Conservation (phyloP, 768 basidiomycete species). For the Pluteus cervinus region DNA sequence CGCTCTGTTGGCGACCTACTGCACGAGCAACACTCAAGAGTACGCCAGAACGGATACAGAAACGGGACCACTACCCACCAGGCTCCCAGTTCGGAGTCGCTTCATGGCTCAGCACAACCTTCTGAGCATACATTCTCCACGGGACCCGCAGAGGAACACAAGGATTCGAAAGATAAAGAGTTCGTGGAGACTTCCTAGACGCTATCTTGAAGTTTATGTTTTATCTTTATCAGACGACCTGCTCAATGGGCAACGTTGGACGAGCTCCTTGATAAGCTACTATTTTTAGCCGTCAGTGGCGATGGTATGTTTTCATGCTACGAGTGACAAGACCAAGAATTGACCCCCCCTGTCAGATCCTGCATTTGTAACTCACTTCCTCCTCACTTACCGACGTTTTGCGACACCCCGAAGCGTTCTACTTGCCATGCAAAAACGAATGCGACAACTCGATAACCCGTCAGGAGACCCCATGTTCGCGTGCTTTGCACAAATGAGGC, state of each 20-base stretch:
- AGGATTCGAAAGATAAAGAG: too few species aligned
- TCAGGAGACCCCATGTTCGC: constrained; percentile 81
- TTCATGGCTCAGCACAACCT: too few species aligned
- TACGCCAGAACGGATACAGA: too few species aligned
- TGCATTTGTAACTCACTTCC: constrained; percentile 70
- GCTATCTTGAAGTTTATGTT: too few species aligned
- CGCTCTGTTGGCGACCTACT: constrained; percentile 51
- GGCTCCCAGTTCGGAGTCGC: too few species aligned
- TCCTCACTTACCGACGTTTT: constrained; percentile 81
- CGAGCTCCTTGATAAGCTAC: constrained; percentile 73
- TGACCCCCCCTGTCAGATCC: constrained; percentile 44
- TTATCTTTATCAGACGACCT: too few species aligned
- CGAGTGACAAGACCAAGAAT: neutral
- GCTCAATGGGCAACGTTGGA: constrained; percentile 73
- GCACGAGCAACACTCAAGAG: too few species aligned
- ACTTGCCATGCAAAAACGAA: constrained; percentile 84
- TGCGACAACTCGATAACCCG: constrained; percentile 69
- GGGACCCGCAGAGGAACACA: too few species aligned
- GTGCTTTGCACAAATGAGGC: constrained; percentile 88
- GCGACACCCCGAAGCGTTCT: constrained; percentile 72
- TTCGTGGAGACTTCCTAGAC: too few species aligned
- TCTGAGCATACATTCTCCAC: too few species aligned
- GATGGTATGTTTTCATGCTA: constrained; percentile 49
- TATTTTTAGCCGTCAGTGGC: constrained; percentile 79
- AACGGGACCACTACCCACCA: too few species aligned